Evolutionary conservation across 495 filamentous ascomycete genomes (phyloP), one percentile per base, ranked within the genome.

Genomic region (Endocarpon pusillum): DNA sequence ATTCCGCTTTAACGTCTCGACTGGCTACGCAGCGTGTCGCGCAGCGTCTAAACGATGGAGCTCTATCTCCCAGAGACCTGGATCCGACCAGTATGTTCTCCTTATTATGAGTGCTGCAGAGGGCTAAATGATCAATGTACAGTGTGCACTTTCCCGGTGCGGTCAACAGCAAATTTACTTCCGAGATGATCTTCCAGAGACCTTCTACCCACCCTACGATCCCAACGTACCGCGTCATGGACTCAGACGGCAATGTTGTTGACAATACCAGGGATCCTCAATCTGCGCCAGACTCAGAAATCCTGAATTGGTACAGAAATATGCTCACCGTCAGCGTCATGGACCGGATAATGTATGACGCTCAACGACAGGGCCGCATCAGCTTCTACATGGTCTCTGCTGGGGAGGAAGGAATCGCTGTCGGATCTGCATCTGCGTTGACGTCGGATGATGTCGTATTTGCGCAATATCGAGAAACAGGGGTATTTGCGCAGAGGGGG

Each of bases 311-410:
- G 61, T 79, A 79, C 40, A 69, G 61, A 39, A 69, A 78, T 49
- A 79, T 79, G 74, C 50, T 78, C 37, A 65, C 63, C 66, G 75
- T 94, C 37, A 87, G 75, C 43, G 77, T 92, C 39, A 89, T 94
- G 84, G 86, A 94, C 49, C 53, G 85, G 25, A 76, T 94, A 39
- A 91, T 92, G 83, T 89, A 84, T 45, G 81, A 94, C 48, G 81
- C 81, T 11, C 78, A 82, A 42, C 51, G 78, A 32, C 78, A 82
- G 44, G 78, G 86, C 23, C 69, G 84, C 6, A 50, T 99, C 32
- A 85, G 75, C 51, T 99, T 99, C 57, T 99, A 96, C 47, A 94
- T 99, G 83, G 85, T 94, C 34, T 86, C 81, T 15, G 84, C 84
- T 2, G 89, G 89, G 29, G 89, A 99, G 61, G 89, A 96, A 64